Percentiles rank a stretch among this genome's conserved stretches.
phyloP scores from a whole-genome alignment of 116 monocot species.

The Dioscorea cayenensis region DNA sequence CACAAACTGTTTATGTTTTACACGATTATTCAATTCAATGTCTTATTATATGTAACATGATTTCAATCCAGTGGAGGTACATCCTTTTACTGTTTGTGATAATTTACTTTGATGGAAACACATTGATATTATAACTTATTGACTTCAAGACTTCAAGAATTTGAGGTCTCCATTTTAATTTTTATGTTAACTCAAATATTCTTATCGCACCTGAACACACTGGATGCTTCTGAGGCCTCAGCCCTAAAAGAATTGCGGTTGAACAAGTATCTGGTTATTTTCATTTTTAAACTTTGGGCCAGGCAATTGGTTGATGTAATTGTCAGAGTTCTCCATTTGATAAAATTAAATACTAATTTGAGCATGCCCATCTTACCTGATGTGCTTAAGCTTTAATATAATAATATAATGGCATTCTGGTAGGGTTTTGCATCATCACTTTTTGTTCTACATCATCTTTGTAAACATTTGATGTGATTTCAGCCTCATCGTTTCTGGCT shows the following conservation, averaged over 20 bases:
- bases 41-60: too few species aligned
- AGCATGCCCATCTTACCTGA: neutral
- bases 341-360: neutral
- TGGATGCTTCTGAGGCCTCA: neutral
- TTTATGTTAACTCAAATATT: neutral
- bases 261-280: neutral
- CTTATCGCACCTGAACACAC: neutral
- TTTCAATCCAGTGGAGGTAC: too few species aligned
- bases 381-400: neutral
- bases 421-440: neutral
- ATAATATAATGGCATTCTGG: neutral
- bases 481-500: neutral
- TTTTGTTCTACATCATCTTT: neutral
- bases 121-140: too few species aligned
- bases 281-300: neutral
- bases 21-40: neutral
- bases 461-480: neutral
- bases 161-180: too few species aligned
- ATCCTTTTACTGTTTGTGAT: too few species aligned
- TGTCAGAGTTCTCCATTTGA: neutral
- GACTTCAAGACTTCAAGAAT: too few species aligned
- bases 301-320: neutral
- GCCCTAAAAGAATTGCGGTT: neutral
- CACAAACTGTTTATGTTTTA: neutral
- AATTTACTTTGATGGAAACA: too few species aligned